Base-by-base conservation (phyloP, 140 eudicot genomes). In the Ambrosia hybrid region DNA sequence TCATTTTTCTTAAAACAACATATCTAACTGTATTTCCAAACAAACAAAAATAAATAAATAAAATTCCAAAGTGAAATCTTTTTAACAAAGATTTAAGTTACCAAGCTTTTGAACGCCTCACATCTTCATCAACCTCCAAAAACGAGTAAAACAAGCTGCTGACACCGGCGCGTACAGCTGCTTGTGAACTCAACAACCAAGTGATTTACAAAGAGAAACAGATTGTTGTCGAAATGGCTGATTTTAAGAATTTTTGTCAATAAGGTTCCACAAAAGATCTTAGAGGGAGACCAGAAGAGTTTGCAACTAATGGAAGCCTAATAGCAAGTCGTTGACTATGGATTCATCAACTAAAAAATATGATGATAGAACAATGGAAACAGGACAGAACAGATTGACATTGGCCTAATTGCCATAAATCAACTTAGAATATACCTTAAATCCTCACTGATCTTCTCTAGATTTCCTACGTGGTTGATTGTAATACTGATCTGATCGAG, bases 381-480 rank as follows among this genome's bases (percentile, higher is more conserved):
- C 89, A 37, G 97, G 98, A 51, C 98, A 93, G 17, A 90, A 87
- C 70, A 93, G 52, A 21, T 21, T 21, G 26, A 93, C 52, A 21
- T 21, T 21, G 26, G 26, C 26, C 26, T 21, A 21, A 21, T 21
- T 21, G 26, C 26, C 26, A 21, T 21, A 21, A 21, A 21, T 1
- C 26, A 21, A 21, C 26, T 21, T 0, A 21, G 26, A 21, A 21
- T 21, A 21, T 21, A 21, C 26, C 26, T 21, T 21, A 21, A 21
- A 21, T 21, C 1, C 3, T 39, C 0, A 6, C 85, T 0, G 95
- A 86, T 81, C 90, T 97, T 52, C 97, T 78, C 79, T 90, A 65
- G 74, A 94, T 90, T 61, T 90, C 99, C 77, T 90, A 70, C 0
- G 96, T 97, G 68, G 84, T 81, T 11, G 99, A 83, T 58, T 74